Evolutionary conservation across 1,284 basidiomycete species (phyloP).

Genomic region (Rhizoctonia solani): DNA sequence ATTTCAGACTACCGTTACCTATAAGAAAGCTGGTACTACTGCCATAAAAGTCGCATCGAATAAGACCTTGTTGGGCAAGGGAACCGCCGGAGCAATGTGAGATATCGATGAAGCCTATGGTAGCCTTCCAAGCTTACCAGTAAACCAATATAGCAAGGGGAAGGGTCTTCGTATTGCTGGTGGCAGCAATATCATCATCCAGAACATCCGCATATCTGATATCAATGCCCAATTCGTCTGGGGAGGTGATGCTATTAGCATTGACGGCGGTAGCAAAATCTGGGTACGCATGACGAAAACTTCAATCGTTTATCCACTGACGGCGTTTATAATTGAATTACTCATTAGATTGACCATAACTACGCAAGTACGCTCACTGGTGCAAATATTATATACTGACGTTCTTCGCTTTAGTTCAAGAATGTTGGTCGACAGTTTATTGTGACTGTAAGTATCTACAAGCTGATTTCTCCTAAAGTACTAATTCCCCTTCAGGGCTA

Average conservation of each 20-base stretch:
- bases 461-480: too few species aligned
- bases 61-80: conserved; percentile 45
- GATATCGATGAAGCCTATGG: conserved; percentile 12
- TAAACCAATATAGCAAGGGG: conserved; percentile 20
- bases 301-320: background rate
- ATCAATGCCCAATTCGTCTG: conserved; percentile 43
- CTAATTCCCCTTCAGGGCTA: conserved; percentile 6
- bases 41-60: conserved; percentile 40
- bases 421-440: conserved; percentile 30
- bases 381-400: background rate
- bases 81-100: conserved; percentile 36
- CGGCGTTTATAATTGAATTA: background rate
- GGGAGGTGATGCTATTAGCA: conserved; percentile 42
- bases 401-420: conserved; percentile 6
- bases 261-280: conserved; percentile 39
- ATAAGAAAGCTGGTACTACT: conserved; percentile 32
- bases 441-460: conserved; percentile 27
- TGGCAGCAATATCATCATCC: conserved; percentile 28
- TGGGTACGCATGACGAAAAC: conserved; percentile 40
- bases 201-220: conserved; percentile 41
- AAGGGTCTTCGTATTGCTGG: conserved; percentile 17
- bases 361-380: background rate
- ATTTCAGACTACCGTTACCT: conserved; percentile 24
- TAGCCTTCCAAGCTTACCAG: conserved; percentile 21
- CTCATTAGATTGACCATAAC: conserved; percentile 40